phyloP scores from a whole-genome alignment of 2,329 filamentous ascomycete genomes.

The Plectosphaerella sp. region DNA sequence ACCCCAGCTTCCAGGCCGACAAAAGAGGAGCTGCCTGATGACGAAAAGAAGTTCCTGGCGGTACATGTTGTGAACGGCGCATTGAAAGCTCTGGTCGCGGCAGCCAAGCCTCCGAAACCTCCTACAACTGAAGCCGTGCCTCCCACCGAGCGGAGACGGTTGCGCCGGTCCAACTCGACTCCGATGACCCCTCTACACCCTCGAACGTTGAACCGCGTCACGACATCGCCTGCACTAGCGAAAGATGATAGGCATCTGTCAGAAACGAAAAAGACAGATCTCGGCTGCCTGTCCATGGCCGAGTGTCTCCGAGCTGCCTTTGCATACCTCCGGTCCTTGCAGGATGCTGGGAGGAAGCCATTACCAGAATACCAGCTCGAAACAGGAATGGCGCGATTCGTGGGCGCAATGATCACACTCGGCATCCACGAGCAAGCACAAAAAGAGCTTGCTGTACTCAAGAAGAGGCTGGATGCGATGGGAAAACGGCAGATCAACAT shows the following conservation, averaged over 20 bases:
- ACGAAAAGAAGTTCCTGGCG: constrained; percentile 63
- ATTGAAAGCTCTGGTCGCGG: constrained; percentile 65
- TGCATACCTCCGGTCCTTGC: constrained; percentile 54
- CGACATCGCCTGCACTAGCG: constrained; percentile 41
- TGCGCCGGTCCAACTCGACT: constrained; percentile 53
- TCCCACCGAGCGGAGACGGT: constrained; percentile 24
- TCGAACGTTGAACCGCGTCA: constrained; percentile 55
- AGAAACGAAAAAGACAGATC: constrained; percentile 22
- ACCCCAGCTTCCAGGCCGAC: constrained; percentile 19
- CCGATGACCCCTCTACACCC: constrained; percentile 59
- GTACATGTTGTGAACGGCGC: constrained; percentile 69
- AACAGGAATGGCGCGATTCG: constrained; percentile 65
- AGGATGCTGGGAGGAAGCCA: constrained; percentile 47
- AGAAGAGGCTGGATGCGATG: constrained; percentile 50
- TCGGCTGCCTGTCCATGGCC: constrained; percentile 51
- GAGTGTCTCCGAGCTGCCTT: constrained; percentile 70
- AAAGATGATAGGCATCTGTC: constrained; percentile 15
- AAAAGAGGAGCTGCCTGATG: constrained; percentile 41
- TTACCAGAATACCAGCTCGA: constrained; percentile 66
- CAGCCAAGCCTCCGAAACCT: constrained; percentile 44
- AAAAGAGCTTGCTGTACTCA: constrained; percentile 64
- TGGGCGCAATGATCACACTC: constrained; percentile 61
- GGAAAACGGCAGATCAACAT: background rate
- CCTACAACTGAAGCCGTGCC: background rate
- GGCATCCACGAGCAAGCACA: constrained; percentile 63